phyloP scores from a whole-genome alignment of 1,284 basidiomycete genomes.

The Gomphus bonarii region DNA sequence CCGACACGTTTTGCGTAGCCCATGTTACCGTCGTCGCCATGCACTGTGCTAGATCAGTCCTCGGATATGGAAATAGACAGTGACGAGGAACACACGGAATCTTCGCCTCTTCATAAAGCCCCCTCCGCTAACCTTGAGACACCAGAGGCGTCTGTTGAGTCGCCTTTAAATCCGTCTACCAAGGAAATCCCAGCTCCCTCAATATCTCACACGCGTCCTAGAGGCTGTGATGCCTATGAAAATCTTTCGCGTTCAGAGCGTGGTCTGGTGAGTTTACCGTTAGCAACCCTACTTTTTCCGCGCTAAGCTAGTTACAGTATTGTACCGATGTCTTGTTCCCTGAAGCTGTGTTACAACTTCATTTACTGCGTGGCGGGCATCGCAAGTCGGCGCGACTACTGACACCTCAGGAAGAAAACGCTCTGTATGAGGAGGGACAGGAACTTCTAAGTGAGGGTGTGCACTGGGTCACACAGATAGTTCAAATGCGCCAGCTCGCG shows the following conservation, averaged over 20 bases:
- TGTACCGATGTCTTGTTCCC: conserved; percentile 58
- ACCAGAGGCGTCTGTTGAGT: neutral
- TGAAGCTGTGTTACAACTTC: conserved; percentile 55
- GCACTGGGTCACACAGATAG: conserved; percentile 58
- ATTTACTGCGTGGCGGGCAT: conserved; percentile 54
- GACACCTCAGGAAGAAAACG: conserved; percentile 40
- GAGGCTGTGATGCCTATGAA: conserved; percentile 39
- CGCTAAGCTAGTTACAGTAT: conserved; percentile 34
- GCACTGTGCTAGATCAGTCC: neutral
- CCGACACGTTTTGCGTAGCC: neutral
- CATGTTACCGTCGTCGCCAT: neutral
- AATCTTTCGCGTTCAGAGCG: conserved; percentile 43
- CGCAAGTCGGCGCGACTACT: conserved; percentile 40
- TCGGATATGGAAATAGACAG: neutral
- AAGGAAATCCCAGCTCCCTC: neutral
- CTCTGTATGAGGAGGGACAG: conserved; percentile 37
- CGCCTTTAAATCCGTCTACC: neutral
- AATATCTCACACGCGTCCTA: conserved; percentile 18
- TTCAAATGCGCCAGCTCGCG: conserved; percentile 34
- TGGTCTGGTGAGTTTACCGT: conserved; percentile 35
- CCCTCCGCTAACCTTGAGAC: neutral
- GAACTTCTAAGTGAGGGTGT: conserved; percentile 32
- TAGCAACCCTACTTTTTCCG: neutral
- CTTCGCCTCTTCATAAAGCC: neutral
- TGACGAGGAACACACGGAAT: neutral